Conservation (phyloP, 768 basidiomycete genomes). For the Mycena metata region DNA sequence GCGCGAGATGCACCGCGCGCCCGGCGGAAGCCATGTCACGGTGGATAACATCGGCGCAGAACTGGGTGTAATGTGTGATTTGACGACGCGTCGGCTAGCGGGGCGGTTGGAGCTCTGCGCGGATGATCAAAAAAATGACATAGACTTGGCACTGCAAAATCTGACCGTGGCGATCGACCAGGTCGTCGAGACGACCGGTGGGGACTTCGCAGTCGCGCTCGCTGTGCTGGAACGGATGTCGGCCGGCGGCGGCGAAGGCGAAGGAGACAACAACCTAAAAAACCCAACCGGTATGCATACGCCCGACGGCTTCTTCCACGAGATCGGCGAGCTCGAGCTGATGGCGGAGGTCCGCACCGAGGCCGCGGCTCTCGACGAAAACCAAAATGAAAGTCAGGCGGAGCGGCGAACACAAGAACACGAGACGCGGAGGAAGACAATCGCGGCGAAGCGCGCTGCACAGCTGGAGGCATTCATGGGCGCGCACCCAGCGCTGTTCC, state of each 20-base stretch:
- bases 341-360: conserved; percentile 28
- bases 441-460: conserved; percentile 8
- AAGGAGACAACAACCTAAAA: too few relatives aligned
- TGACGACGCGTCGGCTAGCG: too few relatives aligned
- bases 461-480: conserved; percentile 31
- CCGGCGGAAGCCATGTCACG: too few relatives aligned
- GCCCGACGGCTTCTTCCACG: conserved; percentile 23
- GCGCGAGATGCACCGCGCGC: too few relatives aligned
- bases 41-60: too few relatives aligned
- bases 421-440: conserved; percentile 6
- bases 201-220: conserved; percentile 9
- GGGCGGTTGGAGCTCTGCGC: too few relatives aligned
- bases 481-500: conserved; percentile 31
- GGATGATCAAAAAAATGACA: too few relatives aligned
- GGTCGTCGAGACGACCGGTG: conserved; percentile 17
- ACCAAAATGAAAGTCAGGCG: too few relatives aligned
- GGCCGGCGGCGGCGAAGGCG: neutral
- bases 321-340: conserved; percentile 33
- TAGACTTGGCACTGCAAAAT: too few relatives aligned
- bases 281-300: too few relatives aligned
- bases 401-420: conserved; percentile 1
- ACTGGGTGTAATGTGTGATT: too few relatives aligned
- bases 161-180: conserved; percentile 30
- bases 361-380: neutral
- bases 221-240: conserved; percentile 20